Conservation (phyloP, 352 stramenopile genomes). For the Lagenidium giganteum region DNA sequence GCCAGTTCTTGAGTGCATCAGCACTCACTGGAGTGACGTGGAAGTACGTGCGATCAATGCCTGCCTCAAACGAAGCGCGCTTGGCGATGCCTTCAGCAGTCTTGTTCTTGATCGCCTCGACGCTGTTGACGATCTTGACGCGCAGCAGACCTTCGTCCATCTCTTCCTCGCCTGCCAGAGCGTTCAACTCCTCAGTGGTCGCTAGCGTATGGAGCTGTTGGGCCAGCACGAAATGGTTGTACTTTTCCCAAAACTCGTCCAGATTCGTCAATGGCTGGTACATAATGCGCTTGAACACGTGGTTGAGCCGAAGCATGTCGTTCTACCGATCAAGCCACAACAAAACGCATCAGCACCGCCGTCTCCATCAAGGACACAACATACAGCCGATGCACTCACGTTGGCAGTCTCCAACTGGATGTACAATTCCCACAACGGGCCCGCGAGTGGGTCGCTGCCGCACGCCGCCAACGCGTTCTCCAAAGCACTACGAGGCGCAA, state of each 20-base stretch:
- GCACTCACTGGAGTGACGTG: constrained; percentile 57
- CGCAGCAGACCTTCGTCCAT: constrained; percentile 66
- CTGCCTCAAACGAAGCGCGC: constrained; percentile 53
- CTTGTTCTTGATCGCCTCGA: constrained; percentile 56
- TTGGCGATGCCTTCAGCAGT: constrained; percentile 44
- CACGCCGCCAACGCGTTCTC: constrained; percentile 42
- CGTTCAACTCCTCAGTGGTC: constrained; percentile 47
- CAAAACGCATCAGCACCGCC: not conserved
- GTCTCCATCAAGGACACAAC: not conserved
- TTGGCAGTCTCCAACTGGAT: constrained; percentile 63
- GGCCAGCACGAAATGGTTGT: constrained; percentile 66
- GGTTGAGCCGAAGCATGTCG: constrained; percentile 59
- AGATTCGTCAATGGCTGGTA: constrained; percentile 52
- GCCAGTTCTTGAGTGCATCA: constrained; percentile 57
- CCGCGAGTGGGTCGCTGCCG: constrained; percentile 45
- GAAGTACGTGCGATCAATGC: constrained; percentile 66
- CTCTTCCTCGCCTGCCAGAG: constrained; percentile 33
- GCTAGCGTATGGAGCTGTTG: constrained; percentile 46
- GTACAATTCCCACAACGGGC: constrained; percentile 62
- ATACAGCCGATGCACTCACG: constrained; percentile 27
- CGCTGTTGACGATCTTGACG: constrained; percentile 62
- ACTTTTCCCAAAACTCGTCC: constrained; percentile 73
- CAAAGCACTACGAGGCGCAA: constrained; percentile 22
- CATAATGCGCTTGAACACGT: constrained; percentile 70
- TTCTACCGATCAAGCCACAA: constrained; percentile 41